Percentiles rank a stretch among this genome's conserved stretches.
These are phyloP conservation scores for Pseudohalonectria lignicola DNA, from an alignment of 2,329 filamentous ascomycete genomes.

Conservation along the genomic window DNA sequence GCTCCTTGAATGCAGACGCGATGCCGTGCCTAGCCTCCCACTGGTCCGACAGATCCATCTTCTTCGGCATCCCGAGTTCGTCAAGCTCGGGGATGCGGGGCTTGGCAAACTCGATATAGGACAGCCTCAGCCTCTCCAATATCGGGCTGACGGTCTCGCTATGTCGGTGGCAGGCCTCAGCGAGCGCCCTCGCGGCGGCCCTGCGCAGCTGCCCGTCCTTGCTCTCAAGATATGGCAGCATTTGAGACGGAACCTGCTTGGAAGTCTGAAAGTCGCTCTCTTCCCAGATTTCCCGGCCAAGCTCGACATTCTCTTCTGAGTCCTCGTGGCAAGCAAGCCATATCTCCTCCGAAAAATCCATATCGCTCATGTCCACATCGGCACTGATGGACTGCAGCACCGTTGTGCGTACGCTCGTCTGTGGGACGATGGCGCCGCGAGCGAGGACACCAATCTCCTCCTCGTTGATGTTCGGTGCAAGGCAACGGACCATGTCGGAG, in stretches of 20 bases:
- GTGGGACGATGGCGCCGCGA: constrained; percentile 66
- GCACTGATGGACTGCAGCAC: constrained; percentile 83
- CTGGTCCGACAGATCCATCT: constrained; percentile 74
- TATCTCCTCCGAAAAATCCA: constrained; percentile 78
- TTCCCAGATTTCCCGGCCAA: constrained; percentile 87
- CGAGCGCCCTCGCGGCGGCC: constrained; percentile 71
- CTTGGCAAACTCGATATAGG: constrained; percentile 71
- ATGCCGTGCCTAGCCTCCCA: constrained; percentile 91
- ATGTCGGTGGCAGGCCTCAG: constrained; percentile 51
- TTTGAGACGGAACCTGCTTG: constrained; percentile 51
- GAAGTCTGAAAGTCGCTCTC: constrained; percentile 72
- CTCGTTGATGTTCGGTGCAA: constrained; percentile 68
- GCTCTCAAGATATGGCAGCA: constrained; percentile 70
- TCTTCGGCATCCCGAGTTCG: constrained; percentile 88
- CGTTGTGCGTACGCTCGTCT: constrained; percentile 70
- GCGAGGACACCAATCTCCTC: constrained; percentile 69
- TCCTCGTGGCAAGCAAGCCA: constrained; percentile 93
- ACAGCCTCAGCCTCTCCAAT: constrained; percentile 53
- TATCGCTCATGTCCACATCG: constrained; percentile 83
- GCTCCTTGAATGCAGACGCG: constrained; percentile 74
- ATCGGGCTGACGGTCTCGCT: constrained; percentile 29
- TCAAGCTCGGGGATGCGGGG: constrained; percentile 76
- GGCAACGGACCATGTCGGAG: constrained; percentile 70
- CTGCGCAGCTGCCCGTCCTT: constrained; percentile 73
- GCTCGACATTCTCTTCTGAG: constrained; percentile 71